Evolutionary conservation across 192 early-diverging fungal genomes (phyloP).

Genomic region (Pecoramyces ruminantium): DNA sequence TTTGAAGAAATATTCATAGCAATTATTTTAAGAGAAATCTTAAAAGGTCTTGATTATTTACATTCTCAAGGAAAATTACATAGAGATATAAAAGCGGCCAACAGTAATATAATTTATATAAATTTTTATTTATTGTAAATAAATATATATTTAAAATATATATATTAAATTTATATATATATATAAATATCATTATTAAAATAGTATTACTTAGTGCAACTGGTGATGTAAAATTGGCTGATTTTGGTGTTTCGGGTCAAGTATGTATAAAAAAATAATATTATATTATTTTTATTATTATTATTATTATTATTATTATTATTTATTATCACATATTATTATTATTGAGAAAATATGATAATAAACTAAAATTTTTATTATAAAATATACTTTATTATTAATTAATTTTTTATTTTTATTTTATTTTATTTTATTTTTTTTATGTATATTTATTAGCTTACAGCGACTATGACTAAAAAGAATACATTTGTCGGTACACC

Average conservation of each 20-base stretch:
- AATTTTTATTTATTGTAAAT: no score
- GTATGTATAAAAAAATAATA: slow-evolving; percentile 12
- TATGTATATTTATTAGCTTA: slow-evolving; percentile 15
- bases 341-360: no score
- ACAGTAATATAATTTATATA: no score
- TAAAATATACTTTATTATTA: no score
- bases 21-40: slow-evolving; percentile 73
- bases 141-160: no score
- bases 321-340: no score
- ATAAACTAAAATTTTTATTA: no score
- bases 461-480: slow-evolving; percentile 79
- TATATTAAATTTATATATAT: slow-evolving; percentile 2
- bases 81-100: slow-evolving; percentile 73
- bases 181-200: slow-evolving; percentile 41
- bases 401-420: no score
- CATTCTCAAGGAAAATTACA: slow-evolving; percentile 80
- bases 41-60: slow-evolving; percentile 82
- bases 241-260: slow-evolving; percentile 97
- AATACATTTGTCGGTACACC: slow-evolving; percentile 98
- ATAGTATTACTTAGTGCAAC: slow-evolving; percentile 59
- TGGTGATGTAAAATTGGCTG: slow-evolving; percentile 82
- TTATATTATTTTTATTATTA: no score
- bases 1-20: slow-evolving; percentile 82
- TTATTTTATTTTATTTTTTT: no score
- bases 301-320: no score